Percentiles rank a stretch among this genome's conserved stretches.
These are phyloP conservation scores for Gnaphalium uliginosum DNA, from an alignment of 129 eudicot species.

Conservation along the genomic window DNA sequence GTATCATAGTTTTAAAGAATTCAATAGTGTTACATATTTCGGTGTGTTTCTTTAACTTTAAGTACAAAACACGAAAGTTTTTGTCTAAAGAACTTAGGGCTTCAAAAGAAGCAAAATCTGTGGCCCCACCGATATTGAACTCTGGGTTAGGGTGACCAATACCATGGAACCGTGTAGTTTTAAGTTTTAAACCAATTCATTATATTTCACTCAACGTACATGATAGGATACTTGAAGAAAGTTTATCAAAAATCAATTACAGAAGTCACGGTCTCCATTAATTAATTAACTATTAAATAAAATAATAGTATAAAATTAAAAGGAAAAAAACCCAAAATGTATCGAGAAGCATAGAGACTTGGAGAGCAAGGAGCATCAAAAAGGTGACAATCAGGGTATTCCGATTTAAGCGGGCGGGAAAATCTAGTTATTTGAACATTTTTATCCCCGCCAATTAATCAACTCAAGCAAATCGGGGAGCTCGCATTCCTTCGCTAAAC, in stretches of 20 bases:
- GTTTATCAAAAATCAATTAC: too few relatives aligned
- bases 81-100: background rate
- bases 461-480: too few relatives aligned
- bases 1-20: background rate
- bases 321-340: background rate
- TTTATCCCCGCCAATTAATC: background rate
- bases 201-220: too few relatives aligned
- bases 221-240: too few relatives aligned
- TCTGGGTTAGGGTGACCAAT: too few relatives aligned
- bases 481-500: background rate
- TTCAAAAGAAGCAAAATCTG: background rate
- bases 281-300: too few relatives aligned
- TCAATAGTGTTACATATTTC: background rate
- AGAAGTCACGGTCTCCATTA: too few relatives aligned
- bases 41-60: background rate
- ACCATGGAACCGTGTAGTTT: slow-evolving; percentile 16
- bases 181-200: too few relatives aligned
- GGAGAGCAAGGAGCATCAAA: background rate
- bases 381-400: background rate
- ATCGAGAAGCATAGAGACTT: background rate
- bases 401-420: background rate
- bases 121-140: slow-evolving; percentile 95
- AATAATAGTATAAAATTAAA: too few relatives aligned
- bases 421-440: background rate
- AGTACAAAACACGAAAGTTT: background rate